Percentiles rank a stretch among this genome's conserved stretches.
Conservation (phyloP, 177 flowering plant species). For the Vitis hybrid region DNA sequence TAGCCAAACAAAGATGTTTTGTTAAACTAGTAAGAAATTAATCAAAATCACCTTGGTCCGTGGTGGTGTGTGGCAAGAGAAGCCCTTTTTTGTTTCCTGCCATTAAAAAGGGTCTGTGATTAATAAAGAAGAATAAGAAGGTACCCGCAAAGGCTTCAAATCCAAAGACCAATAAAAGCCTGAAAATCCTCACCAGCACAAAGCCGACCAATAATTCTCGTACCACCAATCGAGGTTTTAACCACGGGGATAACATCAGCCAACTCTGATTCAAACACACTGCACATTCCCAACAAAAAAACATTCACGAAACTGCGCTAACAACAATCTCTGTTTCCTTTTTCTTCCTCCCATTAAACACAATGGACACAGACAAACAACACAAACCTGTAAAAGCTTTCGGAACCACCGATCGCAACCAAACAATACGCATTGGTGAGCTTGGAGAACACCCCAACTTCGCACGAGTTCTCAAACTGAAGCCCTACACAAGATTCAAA, state of each 20-base stretch:
- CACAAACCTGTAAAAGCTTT: conserved; percentile 78
- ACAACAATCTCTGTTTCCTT: too few relatives aligned
- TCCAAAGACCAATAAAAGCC: not conserved
- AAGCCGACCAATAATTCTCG: conserved; percentile 77
- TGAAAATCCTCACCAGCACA: conserved; percentile 63
- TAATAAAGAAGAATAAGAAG: not conserved
- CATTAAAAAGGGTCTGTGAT: not conserved
- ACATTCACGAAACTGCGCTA: too few relatives aligned
- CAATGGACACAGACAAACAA: not conserved
- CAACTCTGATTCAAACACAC: conserved; percentile 80
- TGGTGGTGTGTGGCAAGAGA: conserved; percentile 87
- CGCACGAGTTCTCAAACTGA: conserved; percentile 78
- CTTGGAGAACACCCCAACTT: conserved; percentile 86
- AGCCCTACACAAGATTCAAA: conserved; percentile 43
- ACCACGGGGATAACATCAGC: conserved; percentile 88
- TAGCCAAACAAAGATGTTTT: too few relatives aligned
- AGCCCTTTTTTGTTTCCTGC: conserved; percentile 95
- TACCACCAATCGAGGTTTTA: conserved; percentile 82
- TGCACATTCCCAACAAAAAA: conserved; percentile 19
- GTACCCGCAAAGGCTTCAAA: not conserved
- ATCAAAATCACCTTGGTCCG: conserved; percentile 75
- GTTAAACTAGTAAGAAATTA: too few relatives aligned
- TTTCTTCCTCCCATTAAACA: not conserved
- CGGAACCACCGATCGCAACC: conserved; percentile 93
- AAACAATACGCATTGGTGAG: conserved; percentile 89